Evolutionary conservation across 2,329 filamentous ascomycete genomes (phyloP), one percentile per base, ranked within the genome.

Genomic region (Aspergillus oerlinghausenensis): DNA sequence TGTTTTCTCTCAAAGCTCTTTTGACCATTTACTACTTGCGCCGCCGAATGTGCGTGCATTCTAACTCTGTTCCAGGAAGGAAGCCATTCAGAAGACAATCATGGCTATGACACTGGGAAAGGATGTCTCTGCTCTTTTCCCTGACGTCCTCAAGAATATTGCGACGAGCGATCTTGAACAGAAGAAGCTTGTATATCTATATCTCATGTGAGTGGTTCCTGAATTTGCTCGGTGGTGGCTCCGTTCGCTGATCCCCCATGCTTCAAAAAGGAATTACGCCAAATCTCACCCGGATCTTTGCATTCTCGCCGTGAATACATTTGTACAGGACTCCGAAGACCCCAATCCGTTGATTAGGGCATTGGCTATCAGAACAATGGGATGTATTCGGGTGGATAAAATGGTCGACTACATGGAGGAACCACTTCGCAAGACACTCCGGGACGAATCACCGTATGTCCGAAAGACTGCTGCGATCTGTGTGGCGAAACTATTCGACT

Each of bases 361-460:
- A 51, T 83, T 99, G 52, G 94, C 94, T 55, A 96, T 99, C 73
- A 85, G 94, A 67, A 99, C 94, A 35, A 99, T 99, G 94, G 94
- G 94, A 43, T 97, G 94, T 71, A 97, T 99, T 68, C 83, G 94
- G 55, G 94, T 99, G 55, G 94, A 97, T 66, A 99, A 99, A 77
- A 99, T 99, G 91, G 91, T 97, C 63, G 94, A 99, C 73, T 99
- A 99, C 75, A 97, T 99, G 93, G 94, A 97, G 75, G 94, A 99
- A 70, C 94, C 94, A 14, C 77, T 99, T 61, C 85, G 94, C 66
- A 99, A 99, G 79, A 99, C 94, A 11, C 80, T 99, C 64, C 87
- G 92, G 74, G 94, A 99, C 77, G 94, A 99, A 76, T 97, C 93
- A 50, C 94, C 94, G 0, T 99, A 99, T 74, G 94, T 99, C 59